Evolutionary conservation across 1,284 basidiomycete species (phyloP).

Genomic region (Cutaneotrichosporon sp.): DNA sequence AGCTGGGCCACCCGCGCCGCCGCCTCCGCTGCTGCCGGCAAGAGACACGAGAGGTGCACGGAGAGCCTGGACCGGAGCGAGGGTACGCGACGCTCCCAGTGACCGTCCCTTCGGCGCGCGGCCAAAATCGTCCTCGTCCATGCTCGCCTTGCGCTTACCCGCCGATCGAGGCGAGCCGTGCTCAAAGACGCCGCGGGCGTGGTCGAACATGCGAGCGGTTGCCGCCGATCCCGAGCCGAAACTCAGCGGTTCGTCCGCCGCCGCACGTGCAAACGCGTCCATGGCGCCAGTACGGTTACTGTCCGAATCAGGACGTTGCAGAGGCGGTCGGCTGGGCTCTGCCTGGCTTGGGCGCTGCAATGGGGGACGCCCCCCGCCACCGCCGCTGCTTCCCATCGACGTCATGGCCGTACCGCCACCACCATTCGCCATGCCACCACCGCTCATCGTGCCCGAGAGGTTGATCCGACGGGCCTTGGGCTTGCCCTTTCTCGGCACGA

Average conservation of each 20-base stretch:
- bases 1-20: slow-evolving; percentile 4
- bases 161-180: slow-evolving; percentile 15
- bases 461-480: slow-evolving; percentile 15
- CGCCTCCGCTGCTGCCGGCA: not conserved
- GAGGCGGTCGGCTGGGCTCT: slow-evolving; percentile 3
- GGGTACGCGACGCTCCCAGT: slow-evolving; percentile 19
- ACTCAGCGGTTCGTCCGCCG: slow-evolving; percentile 31
- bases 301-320: not conserved
- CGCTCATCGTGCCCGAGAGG: slow-evolving; percentile 13
- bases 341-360: slow-evolving; percentile 1
- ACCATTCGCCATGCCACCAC: slow-evolving; percentile 4
- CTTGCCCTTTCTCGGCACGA: slow-evolving; percentile 20
- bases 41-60: slow-evolving; percentile 20
- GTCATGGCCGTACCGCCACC: not conserved
- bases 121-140: slow-evolving; percentile 11
- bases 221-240: slow-evolving; percentile 17
- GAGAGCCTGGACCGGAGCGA: slow-evolving; percentile 29
- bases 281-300: slow-evolving; percentile 1
- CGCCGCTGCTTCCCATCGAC: not conserved
- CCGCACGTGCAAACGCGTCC: slow-evolving; percentile 31
- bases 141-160: slow-evolving; percentile 31
- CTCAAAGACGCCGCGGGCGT: slow-evolving; percentile 27
- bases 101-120: slow-evolving; percentile 21
- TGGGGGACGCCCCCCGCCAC: not conserved
- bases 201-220: slow-evolving; percentile 35